These are phyloP conservation scores for Pistacia atlantica DNA, from an alignment of 345 rosid genomes.

Conservation along the genomic window DNA sequence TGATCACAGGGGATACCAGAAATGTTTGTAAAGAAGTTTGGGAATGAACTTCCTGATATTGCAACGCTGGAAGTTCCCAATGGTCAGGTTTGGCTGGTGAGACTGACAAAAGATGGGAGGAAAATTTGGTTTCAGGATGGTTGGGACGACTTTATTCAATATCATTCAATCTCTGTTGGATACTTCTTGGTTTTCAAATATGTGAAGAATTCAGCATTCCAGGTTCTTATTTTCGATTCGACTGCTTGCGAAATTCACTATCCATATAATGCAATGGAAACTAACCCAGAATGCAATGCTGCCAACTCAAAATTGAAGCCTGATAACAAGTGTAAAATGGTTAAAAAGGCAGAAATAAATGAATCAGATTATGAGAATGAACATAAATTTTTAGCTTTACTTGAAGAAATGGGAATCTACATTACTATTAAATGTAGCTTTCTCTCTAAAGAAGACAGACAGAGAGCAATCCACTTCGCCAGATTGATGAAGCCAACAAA, in stretches of 20 bases:
- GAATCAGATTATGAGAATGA: conserved; percentile 23
- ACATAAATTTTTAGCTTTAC: not conserved
- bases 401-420: conserved; percentile 10
- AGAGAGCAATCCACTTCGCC: conserved; percentile 35
- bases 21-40: conserved; percentile 35
- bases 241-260: conserved; percentile 43
- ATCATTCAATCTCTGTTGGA: conserved; percentile 35
- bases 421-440: conserved; percentile 5
- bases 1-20: conserved; percentile 40
- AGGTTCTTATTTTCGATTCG: conserved; percentile 36
- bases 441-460: conserved; percentile 26
- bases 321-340: conserved; percentile 18
- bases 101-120: conserved; percentile 29
- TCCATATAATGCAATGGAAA: conserved; percentile 30
- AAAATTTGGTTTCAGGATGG: conserved; percentile 45
- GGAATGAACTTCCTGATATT: conserved; percentile 39
- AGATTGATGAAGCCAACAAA: conserved; percentile 32
- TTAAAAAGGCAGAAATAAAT: conserved; percentile 11
- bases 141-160: conserved; percentile 42
- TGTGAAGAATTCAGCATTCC: too few relatives aligned
- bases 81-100: conserved; percentile 40
- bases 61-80: conserved; percentile 31
- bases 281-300: too few relatives aligned
- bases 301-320: conserved; percentile 1
- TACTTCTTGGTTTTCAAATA: conserved; percentile 42